Evolutionary conservation across 192 early-diverging fungal species (phyloP), one percentile per base, ranked within the genome.

Genomic region (Umbelopsis ramanniana): DNA sequence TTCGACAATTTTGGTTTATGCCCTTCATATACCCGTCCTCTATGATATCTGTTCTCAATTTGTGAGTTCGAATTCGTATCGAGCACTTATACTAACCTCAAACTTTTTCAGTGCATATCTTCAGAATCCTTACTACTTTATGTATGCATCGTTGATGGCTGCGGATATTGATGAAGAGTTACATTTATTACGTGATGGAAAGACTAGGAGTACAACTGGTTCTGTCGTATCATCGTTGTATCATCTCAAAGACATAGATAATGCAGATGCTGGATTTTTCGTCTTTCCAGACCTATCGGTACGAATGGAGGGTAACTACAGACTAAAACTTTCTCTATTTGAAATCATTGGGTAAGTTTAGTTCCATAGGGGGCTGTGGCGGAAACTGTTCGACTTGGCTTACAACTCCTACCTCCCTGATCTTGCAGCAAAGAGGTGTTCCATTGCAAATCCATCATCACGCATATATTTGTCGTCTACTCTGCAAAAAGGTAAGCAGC

Each of bases 271-370:
- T n/a, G 95, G 93, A 1, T 98, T 96, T 75, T 98, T 98, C 87
- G 95, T 98, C 43, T 98, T 98, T 80, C 94, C 96, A 26, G 96
- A 98, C 79, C 82, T 98, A 21, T 95, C 93, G 5, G 94, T 97
- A n/a, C 80, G 96, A 12, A 94, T 94, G 85, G 96, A 98, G 72
- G 96, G 96, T 26, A 87, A 82, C n/a, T 94, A 93, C 72, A 73
- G 89, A 17, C 84, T 95, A 50, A 91, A 88, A 89, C 90, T 98
- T 67, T 93, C 92, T 73, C 76, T 98, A 40, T 98, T 94, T 83
- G 95, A 98, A 76, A 96, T 98, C 73, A 88, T 93, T 60, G 90
- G 88, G 88, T 89, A 88, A 76, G 68, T 71, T 24, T 14, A 37
- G 8, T 33, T 35, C 12, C 11, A 63, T 15, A 17, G 1, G n/a